A percentile compares a stretch with the other conserved stretches of the same genome.
Evolutionary conservation across 495 filamentous ascomycete genomes (phyloP).

Genomic region (Parmelia sp.): DNA sequence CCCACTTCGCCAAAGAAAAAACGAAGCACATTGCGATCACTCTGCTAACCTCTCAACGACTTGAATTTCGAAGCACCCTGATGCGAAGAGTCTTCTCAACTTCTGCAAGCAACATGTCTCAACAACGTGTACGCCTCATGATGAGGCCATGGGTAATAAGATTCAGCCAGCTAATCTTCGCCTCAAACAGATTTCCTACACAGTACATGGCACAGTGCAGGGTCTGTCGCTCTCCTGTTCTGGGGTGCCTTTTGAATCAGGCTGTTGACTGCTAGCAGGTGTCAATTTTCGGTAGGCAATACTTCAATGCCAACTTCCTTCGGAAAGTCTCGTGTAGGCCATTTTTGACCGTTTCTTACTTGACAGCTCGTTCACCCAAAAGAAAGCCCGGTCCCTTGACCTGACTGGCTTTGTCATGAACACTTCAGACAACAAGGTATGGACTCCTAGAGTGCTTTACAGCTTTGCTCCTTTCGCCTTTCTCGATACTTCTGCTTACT

Average conservation of each 20-base stretch:
- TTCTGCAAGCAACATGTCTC: conserved; percentile 15
- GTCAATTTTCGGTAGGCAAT: conserved; percentile 61
- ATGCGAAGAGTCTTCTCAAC: conserved; percentile 12
- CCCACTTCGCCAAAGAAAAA: background rate
- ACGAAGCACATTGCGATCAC: background rate
- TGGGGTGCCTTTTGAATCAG: background rate
- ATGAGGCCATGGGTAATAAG: background rate
- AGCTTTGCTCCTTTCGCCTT: background rate
- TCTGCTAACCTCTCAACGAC: background rate
- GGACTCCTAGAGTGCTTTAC: background rate
- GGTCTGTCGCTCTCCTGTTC: conserved; percentile 30
- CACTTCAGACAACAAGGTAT: conserved; percentile 62
- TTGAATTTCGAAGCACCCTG: background rate
- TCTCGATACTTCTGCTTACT: background rate
- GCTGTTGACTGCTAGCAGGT: conserved; percentile 36
- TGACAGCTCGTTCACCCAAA: conserved; percentile 61
- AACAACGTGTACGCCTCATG: conserved; percentile 14
- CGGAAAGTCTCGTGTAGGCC: background rate
- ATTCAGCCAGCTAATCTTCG: background rate
- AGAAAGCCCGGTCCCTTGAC: conserved; percentile 55
- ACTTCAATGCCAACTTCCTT: background rate
- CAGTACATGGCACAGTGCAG: conserved; percentile 49
- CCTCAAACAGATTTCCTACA: conserved; percentile 41
- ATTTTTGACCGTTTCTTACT: conserved; percentile 19
- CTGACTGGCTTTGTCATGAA: conserved; percentile 80